Percentiles rank a stretch among this genome's conserved stretches.
Evolutionary conservation across 2,329 filamentous ascomycete genomes (phyloP).

Genomic region (Neofusicoccum parvum): DNA sequence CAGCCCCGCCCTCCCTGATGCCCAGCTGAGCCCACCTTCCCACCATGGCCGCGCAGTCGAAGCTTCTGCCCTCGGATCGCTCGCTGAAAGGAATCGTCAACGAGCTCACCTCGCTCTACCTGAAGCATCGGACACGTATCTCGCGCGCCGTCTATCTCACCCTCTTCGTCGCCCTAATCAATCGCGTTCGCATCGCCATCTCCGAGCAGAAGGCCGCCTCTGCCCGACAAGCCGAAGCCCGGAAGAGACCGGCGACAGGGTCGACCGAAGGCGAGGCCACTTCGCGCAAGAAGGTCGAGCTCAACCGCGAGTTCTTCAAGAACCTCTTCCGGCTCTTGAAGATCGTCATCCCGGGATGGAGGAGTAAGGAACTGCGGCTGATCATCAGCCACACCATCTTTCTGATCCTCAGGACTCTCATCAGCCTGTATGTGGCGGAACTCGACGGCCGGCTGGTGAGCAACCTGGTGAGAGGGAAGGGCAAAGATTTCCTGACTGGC

Average conservation of each 20-base stretch:
- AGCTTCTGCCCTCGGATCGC: conserved; percentile 37
- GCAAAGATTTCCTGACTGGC: conserved; percentile 82
- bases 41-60: conserved; percentile 45
- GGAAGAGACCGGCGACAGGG: conserved; percentile 51
- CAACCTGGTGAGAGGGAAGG: conserved; percentile 85
- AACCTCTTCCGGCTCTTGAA: conserved; percentile 75
- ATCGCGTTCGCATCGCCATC: conserved; percentile 88
- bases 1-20: conserved; percentile 5
- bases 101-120: conserved; percentile 41
- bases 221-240: conserved; percentile 63
- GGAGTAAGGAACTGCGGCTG: conserved; percentile 82
- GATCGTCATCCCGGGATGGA: conserved; percentile 90
- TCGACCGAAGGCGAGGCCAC: conserved; percentile 39
- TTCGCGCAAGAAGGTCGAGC: conserved; percentile 76
- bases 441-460: conserved; percentile 94
- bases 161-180: conserved; percentile 51
- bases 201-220: conserved; percentile 89
- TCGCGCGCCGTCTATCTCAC: conserved; percentile 45
- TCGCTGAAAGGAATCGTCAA: conserved; percentile 40
- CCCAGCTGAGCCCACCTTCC: conserved; percentile 1
- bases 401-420: conserved; percentile 83
- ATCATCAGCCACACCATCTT: conserved; percentile 92
- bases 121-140: conserved; percentile 43
- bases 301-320: conserved; percentile 85
- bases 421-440: conserved; percentile 94